These are phyloP conservation scores for Pseudogymnoascus sp. DNA, from an alignment of 2,329 filamentous ascomycete genomes.

Conservation along the genomic window DNA sequence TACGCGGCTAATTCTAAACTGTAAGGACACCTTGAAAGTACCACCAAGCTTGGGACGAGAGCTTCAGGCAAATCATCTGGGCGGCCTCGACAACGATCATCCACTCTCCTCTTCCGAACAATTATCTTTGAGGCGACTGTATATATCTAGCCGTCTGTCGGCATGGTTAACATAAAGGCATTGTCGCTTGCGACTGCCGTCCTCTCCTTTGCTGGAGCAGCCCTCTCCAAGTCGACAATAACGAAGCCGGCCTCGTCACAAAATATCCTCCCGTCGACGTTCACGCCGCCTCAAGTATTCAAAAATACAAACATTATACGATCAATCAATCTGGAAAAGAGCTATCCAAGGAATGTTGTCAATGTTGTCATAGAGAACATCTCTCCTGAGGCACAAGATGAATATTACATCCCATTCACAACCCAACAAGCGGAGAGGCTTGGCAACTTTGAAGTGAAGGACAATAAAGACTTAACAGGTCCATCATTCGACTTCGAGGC, in stretches of 20 bases:
- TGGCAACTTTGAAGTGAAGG: conserved; percentile 82
- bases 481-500: conserved; percentile 60
- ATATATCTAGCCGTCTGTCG: conserved; percentile 3
- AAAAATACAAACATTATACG: conserved; percentile 89
- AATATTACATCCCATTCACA: conserved; percentile 88
- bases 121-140: conserved; percentile 4
- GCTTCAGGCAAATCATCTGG: conserved; percentile 6
- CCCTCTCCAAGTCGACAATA: conserved; percentile 25
- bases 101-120: neutral
- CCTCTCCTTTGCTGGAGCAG: conserved; percentile 40
- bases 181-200: conserved; percentile 46
- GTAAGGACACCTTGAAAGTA: conserved; percentile 12
- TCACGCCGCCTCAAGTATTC: conserved; percentile 83
- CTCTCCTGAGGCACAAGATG: conserved; percentile 65
- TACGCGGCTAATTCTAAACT: conserved; percentile 10
- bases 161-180: conserved; percentile 25
- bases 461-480: conserved; percentile 70
- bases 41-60: conserved; percentile 9
- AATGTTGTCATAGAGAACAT: conserved; percentile 93
- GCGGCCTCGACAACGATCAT: conserved; percentile 9
- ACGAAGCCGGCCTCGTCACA: conserved; percentile 42
- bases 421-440: conserved; percentile 64
- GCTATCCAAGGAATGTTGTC: conserved; percentile 79
- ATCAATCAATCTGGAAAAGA: conserved; percentile 86
- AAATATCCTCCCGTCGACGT: conserved; percentile 52